Percentiles rank a stretch among this genome's conserved stretches.
Evolutionary conservation across 148 eudicot species (phyloP).

Genomic region (Silene uniflora): DNA sequence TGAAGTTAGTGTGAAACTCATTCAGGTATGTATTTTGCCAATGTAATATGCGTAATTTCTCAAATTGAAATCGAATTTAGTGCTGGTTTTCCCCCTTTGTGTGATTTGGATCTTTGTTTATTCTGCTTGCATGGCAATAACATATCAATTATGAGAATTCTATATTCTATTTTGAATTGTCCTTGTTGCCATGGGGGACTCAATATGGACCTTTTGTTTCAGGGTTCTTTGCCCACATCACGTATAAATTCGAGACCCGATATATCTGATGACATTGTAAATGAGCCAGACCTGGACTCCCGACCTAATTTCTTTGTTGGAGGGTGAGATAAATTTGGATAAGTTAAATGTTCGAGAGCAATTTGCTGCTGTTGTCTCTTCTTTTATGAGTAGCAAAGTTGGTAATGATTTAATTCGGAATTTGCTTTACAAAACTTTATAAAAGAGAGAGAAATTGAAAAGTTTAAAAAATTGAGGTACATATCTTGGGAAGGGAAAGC

Average conservation of each 20-base stretch:
- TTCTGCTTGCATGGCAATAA: conserved; percentile 16
- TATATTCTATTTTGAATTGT: conserved; percentile 1
- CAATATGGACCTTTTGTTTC: conserved; percentile 21
- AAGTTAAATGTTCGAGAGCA: conserved; percentile 72
- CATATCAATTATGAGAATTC: background rate
- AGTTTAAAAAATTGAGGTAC: too few relatives aligned
- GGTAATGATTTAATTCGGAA: too few relatives aligned
- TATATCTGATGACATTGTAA: conserved; percentile 33
- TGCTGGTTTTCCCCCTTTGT: background rate
- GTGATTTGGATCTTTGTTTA: conserved; percentile 13
- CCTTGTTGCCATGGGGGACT: conserved; percentile 10
- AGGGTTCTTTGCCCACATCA: conserved; percentile 35
- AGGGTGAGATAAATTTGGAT: conserved; percentile 81
- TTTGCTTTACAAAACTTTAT: too few relatives aligned
- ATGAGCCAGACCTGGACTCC: conserved; percentile 31
- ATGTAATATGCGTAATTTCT: background rate
- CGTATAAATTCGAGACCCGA: conserved; percentile 24
- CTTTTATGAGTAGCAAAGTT: too few relatives aligned
- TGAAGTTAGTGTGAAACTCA: conserved; percentile 30
- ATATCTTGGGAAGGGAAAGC: too few relatives aligned
- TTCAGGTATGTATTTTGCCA: conserved; percentile 43
- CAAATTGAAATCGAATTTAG: too few relatives aligned
- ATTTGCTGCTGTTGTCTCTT: too few relatives aligned
- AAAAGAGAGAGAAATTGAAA: too few relatives aligned
- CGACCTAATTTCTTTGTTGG: conserved; percentile 73